These are phyloP conservation scores for Tricholoma matsutake DNA, from an alignment of 768 basidiomycete genomes.

Conservation along the genomic window DNA sequence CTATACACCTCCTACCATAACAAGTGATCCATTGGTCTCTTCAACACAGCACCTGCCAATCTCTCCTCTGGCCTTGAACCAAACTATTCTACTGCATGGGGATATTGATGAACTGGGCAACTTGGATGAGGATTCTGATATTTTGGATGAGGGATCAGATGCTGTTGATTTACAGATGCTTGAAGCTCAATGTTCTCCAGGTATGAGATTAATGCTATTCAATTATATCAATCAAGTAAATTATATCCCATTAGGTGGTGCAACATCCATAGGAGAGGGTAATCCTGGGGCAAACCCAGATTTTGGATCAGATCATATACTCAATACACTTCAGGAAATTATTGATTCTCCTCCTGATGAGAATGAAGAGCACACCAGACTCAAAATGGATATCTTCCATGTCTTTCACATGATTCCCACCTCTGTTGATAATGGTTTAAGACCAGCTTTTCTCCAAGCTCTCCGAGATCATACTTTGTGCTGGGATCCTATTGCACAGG, in stretches of 20 bases:
- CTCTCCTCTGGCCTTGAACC: background rate
- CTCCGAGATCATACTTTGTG: slow-evolving; percentile 22
- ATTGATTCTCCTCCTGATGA: background rate
- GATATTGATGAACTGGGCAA: background rate
- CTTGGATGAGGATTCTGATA: background rate
- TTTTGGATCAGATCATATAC: background rate
- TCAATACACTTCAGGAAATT: background rate
- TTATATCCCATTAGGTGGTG: background rate
- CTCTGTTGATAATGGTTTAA: slow-evolving; percentile 14
- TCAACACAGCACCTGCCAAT: background rate
- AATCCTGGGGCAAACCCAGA: background rate
- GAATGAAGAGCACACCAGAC: slow-evolving; percentile 7
- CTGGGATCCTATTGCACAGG: slow-evolving; percentile 19
- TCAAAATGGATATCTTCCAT: slow-evolving; percentile 23
- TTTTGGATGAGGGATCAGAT: background rate
- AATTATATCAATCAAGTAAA: background rate
- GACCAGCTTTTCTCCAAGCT: slow-evolving; percentile 15
- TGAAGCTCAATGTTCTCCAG: background rate
- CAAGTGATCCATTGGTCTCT: background rate
- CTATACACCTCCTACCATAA: background rate
- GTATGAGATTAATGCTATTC: background rate
- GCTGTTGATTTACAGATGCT: slow-evolving; percentile 1
- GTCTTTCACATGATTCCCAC: slow-evolving; percentile 18
- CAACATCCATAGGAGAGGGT: background rate
- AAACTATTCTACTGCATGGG: background rate